phyloP scores from a whole-genome alignment of 1,284 basidiomycete genomes.

The Uromyces viciae-fabae region DNA sequence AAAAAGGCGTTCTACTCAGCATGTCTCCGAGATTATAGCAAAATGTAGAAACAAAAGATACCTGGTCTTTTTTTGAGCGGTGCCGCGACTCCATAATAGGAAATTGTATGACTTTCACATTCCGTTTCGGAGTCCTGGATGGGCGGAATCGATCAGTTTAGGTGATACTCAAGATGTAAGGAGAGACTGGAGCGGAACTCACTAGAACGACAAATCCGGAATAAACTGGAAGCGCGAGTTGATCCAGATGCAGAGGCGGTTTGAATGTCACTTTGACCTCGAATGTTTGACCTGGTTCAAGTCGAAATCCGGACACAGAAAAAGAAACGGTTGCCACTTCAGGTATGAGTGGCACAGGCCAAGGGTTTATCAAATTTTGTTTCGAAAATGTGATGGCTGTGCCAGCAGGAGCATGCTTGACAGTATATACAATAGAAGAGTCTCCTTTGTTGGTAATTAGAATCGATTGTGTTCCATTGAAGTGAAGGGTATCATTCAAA shows the following conservation, averaged over 20 bases:
- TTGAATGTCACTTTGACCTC: slow-evolving; percentile 23
- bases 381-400: slow-evolving; percentile 30
- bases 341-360: slow-evolving; percentile 34
- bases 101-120: slow-evolving; percentile 38
- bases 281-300: slow-evolving; percentile 20
- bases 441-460: slow-evolving; percentile 30
- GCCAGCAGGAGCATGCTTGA: slow-evolving; percentile 36
- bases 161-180: background rate
- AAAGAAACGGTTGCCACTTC: slow-evolving; percentile 15
- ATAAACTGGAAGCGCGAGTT: slow-evolving; percentile 28
- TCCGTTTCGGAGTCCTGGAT: slow-evolving; percentile 23
- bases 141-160: background rate
- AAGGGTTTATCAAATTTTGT: slow-evolving; percentile 1
- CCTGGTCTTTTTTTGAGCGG: slow-evolving; percentile 29
- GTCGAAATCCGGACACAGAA: slow-evolving; percentile 16
- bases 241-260: slow-evolving; percentile 14
- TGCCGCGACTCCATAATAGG: slow-evolving; percentile 39
- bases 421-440: slow-evolving; percentile 6
- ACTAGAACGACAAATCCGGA: slow-evolving; percentile 35
- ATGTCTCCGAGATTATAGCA: too few species aligned
- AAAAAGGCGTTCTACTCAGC: background rate
- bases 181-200: background rate
- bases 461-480: slow-evolving; percentile 31
- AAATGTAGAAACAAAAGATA: slow-evolving; percentile 23
- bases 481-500: slow-evolving; percentile 43